Evolutionary conservation across 208 protist species (phyloP), one percentile per base, ranked within the genome.

Genomic region (Wallacemonas sp.): DNA sequence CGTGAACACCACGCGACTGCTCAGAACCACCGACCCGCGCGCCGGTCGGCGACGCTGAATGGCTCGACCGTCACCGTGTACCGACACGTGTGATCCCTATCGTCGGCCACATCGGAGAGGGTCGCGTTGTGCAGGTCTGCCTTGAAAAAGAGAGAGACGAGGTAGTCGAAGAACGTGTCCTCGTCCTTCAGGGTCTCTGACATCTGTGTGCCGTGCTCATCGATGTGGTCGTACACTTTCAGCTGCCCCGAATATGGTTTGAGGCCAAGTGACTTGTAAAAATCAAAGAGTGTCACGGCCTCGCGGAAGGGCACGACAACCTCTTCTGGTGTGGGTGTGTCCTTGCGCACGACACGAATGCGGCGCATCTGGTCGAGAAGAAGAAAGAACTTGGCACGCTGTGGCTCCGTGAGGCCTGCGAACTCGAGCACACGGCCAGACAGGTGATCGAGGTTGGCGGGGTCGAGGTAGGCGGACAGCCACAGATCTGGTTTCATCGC

Each of bases 401-500:
- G 62, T 10, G 44, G 27, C 68, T 84, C 76, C 24, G 71, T 42
- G 54, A 95, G 66, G 1, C 74, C 85, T 8, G 79, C 85, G 69
- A 89, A 95, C 69, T 91, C 84, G n/a, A 95, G 73, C 52, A 95
- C 83, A 57, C 89, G 83, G 26, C 89, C 89, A n/a, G 83, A 89
- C 58, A 95, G 78, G 37, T 95, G 89, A 53, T 95, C 89, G 62
- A 82, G 68, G 63, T 95, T 95, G 13, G 82, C 79, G 2, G 83
- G 83, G 48, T 95, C 89, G 3, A 95, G 66, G 38, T 88, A 88
- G 12, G 85, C 83, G 9, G 81, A 81, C 33, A 52, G 61, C 89
- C 89, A 95, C 50, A 85, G 68, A 3, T 77, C 66, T 1, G 89
- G 85, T 29, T 95, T 71, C 89, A 95, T 95, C 10, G 68, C 85